Evolutionary conservation across 2,329 filamentous ascomycete genomes (phyloP).

Genomic region (Dactylellina sp.): DNA sequence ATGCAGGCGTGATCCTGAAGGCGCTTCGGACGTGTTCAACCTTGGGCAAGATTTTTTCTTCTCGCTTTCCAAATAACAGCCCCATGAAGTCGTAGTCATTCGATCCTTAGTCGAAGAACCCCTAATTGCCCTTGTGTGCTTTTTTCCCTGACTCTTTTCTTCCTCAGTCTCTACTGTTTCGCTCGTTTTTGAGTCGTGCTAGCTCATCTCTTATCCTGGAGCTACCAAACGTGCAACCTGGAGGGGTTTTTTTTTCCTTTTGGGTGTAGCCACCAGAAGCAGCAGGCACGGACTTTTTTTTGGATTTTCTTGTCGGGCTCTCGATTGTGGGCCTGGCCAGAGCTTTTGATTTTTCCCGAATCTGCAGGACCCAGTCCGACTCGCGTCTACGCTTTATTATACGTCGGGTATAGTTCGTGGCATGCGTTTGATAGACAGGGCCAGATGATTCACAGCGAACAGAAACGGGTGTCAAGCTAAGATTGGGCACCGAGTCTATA

Average conservation of each 20-base stretch:
- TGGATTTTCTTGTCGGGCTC: constrained; percentile 3
- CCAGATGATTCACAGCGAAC: constrained; percentile 48
- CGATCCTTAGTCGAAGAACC: constrained; percentile 35
- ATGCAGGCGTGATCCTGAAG: constrained; percentile 49
- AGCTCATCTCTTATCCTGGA: constrained; percentile 6
- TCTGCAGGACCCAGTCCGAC: constrained; percentile 33
- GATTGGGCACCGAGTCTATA: constrained; percentile 36
- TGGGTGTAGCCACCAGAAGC: no score
- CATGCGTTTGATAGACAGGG: constrained; percentile 38
- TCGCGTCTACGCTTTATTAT: constrained; percentile 35
- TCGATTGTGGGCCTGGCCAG: constrained; percentile 27
- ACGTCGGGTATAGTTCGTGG: constrained; percentile 49
- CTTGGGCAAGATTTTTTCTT: constrained; percentile 41
- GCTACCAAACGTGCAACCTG: constrained; percentile 32
- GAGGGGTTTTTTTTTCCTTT: constrained; percentile 10
- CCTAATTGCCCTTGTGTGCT: constrained; percentile 23
- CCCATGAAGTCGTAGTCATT: constrained; percentile 36
- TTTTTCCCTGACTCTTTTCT: constrained; percentile 28
- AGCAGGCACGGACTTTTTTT: no score
- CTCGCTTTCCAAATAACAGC: constrained; percentile 38
- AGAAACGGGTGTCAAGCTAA: constrained; percentile 50
- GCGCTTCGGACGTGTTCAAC: constrained; percentile 51
- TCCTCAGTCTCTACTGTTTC: constrained; percentile 4
- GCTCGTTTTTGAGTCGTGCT: constrained; percentile 22
- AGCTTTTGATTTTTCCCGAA: constrained; percentile 32